Base-by-base conservation (phyloP, 2,329 filamentous ascomycete species). In the Onygenales sp. region DNA sequence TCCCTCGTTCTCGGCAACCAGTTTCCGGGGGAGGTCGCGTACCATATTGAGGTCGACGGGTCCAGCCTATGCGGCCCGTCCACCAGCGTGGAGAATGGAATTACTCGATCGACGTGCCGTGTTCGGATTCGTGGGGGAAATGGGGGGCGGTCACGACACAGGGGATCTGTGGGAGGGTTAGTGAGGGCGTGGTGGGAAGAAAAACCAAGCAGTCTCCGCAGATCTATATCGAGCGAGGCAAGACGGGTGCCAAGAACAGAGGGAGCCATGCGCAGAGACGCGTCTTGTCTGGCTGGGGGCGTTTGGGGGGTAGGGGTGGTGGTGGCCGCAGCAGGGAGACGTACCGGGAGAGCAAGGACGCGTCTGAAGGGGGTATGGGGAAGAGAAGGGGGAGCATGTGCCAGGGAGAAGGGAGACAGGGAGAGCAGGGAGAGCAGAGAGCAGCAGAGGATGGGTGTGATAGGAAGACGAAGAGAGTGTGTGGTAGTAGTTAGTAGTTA, bases 401-500 rank as follows among this genome's bases (percentile, higher is more conserved):
- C 27, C 45, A 17, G 17, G 17, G 17, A 17, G 17, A 17, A 17
- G 17, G 17, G 17, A 17, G 17, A 17, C 17, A 17, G 17, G 2
- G 17, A 17, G 17, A 17, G 17, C 17, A 17, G 45, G 13, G 45
- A 27, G 45, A 48, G 31, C 17, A 48, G 8, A 4, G 13, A 10
- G 45, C 9, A 21, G 17, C 17, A 6, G 44, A 32, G 13, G 44
- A 21, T 31, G 44, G 44, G 9, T n/a, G 21, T 37, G 34, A 37
- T 47, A 47, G 33, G 36, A 32, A 39, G 43, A 32, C 4, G 11
- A 27, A 21, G 32, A 34, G 44, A 49, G n/a, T 33, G 36, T 40
- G 9, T 27, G 51, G 31, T 34, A 43, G 17, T 31, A 13, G 43
- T 39, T 27, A 27, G 56, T 53, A 56, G 51, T 53, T 53, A 56